These are phyloP conservation scores for Trametes sanguinea DNA, from an alignment of 768 basidiomycete species.

Conservation along the genomic window DNA sequence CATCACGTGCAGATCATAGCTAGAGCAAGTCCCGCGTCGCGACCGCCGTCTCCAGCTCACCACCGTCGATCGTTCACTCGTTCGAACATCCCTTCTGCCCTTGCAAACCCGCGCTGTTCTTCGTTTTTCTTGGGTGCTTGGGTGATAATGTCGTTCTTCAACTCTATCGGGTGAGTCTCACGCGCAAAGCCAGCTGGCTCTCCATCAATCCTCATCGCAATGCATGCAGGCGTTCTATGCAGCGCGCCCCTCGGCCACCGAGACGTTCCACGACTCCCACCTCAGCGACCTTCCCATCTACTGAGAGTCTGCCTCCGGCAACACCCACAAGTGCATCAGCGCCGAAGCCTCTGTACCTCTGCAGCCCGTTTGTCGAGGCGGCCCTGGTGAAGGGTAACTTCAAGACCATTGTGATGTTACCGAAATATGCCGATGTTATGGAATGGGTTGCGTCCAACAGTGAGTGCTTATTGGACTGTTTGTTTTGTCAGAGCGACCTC, in stretches of 20 bases:
- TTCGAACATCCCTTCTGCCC: background rate
- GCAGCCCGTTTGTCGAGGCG: conserved; percentile 92
- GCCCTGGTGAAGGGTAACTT: conserved; percentile 98
- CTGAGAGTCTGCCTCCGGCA: conserved; percentile 42
- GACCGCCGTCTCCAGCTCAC: conserved; percentile 12
- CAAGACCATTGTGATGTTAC: conserved; percentile 95
- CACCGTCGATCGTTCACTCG: background rate
- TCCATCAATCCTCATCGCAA: conserved; percentile 17
- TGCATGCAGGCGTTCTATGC: conserved; percentile 67
- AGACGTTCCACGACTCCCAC: conserved; percentile 79
- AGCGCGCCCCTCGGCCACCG: conserved; percentile 63
- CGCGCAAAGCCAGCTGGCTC: background rate
- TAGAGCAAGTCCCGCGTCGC: conserved; percentile 12
- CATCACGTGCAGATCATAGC: conserved; percentile 18
- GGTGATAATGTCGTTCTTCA: conserved; percentile 74
- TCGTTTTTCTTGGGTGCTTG: background rate
- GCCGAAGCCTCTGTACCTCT: conserved; percentile 80
- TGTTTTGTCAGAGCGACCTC: no score
- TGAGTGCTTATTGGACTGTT: conserved; percentile 42
- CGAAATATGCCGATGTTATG: conserved; percentile 94
- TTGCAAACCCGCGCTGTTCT: background rate
- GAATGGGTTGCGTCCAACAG: conserved; percentile 97
- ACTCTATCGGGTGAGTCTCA: conserved; percentile 69
- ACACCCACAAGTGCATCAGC: conserved; percentile 43
- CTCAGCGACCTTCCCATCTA: conserved; percentile 56